phyloP scores from a whole-genome alignment of 495 filamentous ascomycete species.

The Penicillium robsamsonii region DNA sequence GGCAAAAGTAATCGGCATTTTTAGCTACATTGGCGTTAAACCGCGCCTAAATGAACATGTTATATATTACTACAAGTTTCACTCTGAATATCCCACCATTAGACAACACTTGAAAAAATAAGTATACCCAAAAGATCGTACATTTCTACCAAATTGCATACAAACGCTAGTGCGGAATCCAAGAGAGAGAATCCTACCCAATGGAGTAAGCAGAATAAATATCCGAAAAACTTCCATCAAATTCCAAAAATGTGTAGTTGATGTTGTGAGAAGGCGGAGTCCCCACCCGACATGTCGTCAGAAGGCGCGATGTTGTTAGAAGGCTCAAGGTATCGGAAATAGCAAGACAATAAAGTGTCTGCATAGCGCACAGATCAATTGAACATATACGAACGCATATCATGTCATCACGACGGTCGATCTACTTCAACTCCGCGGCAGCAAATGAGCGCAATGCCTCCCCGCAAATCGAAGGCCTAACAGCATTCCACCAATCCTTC shows the following conservation, averaged over 20 bases:
- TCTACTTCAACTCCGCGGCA: slow-evolving; percentile 34
- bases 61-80: not conserved
- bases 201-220: not conserved
- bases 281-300: slow-evolving; percentile 17
- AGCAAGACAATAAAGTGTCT: not conserved
- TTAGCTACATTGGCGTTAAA: not conserved
- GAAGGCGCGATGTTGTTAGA: slow-evolving; percentile 20
- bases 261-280: slow-evolving; percentile 7
- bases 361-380: not conserved
- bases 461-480: slow-evolving; percentile 17
- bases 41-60: not conserved
- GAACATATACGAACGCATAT: not conserved
- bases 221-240: not conserved
- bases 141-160: not conserved
- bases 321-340: not conserved
- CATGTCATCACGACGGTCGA: slow-evolving; percentile 25
- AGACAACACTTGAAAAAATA: not conserved
- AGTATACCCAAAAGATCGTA: not conserved
- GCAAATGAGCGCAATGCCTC: slow-evolving; percentile 18
- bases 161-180: not conserved
- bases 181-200: not conserved
- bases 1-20: not conserved
- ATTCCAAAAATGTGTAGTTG: not conserved
- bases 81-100: not conserved
- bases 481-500: slow-evolving; percentile 51